phyloP scores from a whole-genome alignment of 345 rosid genomes.

The Abelmoschus esculentus region DNA sequence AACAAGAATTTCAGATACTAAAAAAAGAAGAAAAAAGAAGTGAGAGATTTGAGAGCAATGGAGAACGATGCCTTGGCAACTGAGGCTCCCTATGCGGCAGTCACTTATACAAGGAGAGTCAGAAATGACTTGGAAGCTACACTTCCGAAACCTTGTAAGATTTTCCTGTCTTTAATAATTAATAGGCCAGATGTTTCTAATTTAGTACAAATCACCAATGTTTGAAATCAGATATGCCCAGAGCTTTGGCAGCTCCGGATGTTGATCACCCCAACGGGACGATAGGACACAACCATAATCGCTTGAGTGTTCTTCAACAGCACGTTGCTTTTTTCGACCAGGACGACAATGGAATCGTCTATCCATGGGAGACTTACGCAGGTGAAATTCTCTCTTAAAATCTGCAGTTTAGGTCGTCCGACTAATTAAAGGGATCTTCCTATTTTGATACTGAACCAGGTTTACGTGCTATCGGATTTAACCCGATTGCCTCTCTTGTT shows the following conservation, averaged over 20 bases:
- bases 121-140: constrained; percentile 52
- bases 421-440: background rate
- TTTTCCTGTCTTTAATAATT: background rate
- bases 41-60: constrained; percentile 9
- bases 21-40: background rate
- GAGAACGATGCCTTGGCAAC: constrained; percentile 46
- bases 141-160: constrained; percentile 69
- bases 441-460: constrained; percentile 26
- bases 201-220: too few species aligned
- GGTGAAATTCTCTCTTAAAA: constrained; percentile 26
- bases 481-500: constrained; percentile 40
- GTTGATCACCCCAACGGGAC: constrained; percentile 60
- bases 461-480: constrained; percentile 56
- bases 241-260: constrained; percentile 74
- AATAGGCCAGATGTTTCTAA: too few species aligned
- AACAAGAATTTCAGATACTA: background rate
- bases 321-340: constrained; percentile 81
- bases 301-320: constrained; percentile 74
- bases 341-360: constrained; percentile 72
- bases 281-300: constrained; percentile 37
- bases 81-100: constrained; percentile 69
- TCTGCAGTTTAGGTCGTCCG: too few species aligned
- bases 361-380: constrained; percentile 92
- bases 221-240: constrained; percentile 46
- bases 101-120: constrained; percentile 53